A percentile compares a stretch with the other conserved stretches of the same genome.
Evolutionary conservation across 1,284 basidiomycete species (phyloP).

Genomic region (Ustilago curta): DNA sequence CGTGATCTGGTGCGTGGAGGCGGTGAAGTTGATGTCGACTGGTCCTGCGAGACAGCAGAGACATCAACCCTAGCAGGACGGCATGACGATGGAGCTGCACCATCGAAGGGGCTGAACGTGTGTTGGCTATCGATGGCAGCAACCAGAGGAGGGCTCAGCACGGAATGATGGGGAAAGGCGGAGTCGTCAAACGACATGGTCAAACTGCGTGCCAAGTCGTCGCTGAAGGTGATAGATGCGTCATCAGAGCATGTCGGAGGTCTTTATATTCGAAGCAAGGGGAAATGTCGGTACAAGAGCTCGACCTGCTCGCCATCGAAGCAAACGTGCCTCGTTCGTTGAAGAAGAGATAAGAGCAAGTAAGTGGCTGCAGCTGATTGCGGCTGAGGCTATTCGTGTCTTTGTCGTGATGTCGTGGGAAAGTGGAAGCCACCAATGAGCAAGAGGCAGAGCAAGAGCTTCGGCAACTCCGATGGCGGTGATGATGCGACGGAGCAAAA

Average conservation of each 20-base stretch:
- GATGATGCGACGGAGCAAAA: not conserved
- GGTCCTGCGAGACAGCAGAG: slow-evolving; percentile 5
- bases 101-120: slow-evolving; percentile 26
- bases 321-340: not conserved
- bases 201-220: slow-evolving; percentile 7
- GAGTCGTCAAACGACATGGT: slow-evolving; percentile 41
- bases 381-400: not conserved
- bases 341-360: not conserved
- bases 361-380: not conserved
- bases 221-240: not conserved
- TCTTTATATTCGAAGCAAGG: not conserved
- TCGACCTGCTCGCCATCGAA: not conserved
- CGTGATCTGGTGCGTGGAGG: slow-evolving; percentile 25
- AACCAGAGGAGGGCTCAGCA: slow-evolving; percentile 43
- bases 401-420: slow-evolving; percentile 1
- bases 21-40: slow-evolving; percentile 1
- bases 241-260: slow-evolving; percentile 22
- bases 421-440: not conserved
- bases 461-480: slow-evolving; percentile 7
- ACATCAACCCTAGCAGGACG: slow-evolving; percentile 1
- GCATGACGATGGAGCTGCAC: slow-evolving; percentile 4
- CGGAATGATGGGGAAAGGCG: slow-evolving; percentile 28
- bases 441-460: slow-evolving; percentile 9
- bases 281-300: not conserved
- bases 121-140: slow-evolving; percentile 46